Conservation (phyloP, 1,284 basidiomycete genomes). For the Leccinum fallax region DNA sequence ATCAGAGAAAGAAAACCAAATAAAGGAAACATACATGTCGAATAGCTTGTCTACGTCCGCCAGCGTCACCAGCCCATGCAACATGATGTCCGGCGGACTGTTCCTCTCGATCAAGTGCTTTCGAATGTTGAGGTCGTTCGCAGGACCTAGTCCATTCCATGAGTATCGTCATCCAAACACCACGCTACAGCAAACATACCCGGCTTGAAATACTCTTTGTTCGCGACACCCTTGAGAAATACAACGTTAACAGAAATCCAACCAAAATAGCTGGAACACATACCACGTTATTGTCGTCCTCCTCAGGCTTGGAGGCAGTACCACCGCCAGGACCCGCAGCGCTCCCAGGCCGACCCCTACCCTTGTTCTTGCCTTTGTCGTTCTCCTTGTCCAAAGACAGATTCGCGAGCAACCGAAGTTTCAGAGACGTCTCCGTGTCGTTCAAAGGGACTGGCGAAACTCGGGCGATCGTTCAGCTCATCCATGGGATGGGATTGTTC, state of each 20-base stretch:
- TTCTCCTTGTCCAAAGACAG: slow-evolving; percentile 60
- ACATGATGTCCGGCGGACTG: slow-evolving; percentile 79
- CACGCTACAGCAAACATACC: slow-evolving; percentile 42
- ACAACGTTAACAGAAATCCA: slow-evolving; percentile 29
- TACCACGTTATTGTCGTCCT: slow-evolving; percentile 68
- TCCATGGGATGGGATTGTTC: background rate
- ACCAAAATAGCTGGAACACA: slow-evolving; percentile 27
- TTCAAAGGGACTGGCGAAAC: background rate
- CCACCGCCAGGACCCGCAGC: slow-evolving; percentile 13
- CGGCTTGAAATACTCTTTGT: slow-evolving; percentile 80
- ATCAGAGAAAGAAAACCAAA: background rate
- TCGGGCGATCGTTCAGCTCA: background rate
- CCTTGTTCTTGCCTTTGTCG: slow-evolving; percentile 40
- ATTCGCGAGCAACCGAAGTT: slow-evolving; percentile 56
- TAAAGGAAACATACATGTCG: slow-evolving; percentile 61
- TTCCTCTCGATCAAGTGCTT: slow-evolving; percentile 78
- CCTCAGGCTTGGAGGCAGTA: slow-evolving; percentile 26
- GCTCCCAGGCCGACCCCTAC: slow-evolving; percentile 25
- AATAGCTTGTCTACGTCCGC: slow-evolving; percentile 84
- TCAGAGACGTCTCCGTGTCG: slow-evolving; percentile 8
- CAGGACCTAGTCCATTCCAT: slow-evolving; percentile 50
- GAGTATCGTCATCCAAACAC: background rate
- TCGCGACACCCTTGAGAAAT: slow-evolving; percentile 59
- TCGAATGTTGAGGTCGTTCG: slow-evolving; percentile 65
- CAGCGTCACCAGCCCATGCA: slow-evolving; percentile 80